A percentile compares a stretch with the other conserved stretches of the same genome.
Conservation (phyloP, 352 stramenopile genomes). For the Globisporangium camurandrum region DNA sequence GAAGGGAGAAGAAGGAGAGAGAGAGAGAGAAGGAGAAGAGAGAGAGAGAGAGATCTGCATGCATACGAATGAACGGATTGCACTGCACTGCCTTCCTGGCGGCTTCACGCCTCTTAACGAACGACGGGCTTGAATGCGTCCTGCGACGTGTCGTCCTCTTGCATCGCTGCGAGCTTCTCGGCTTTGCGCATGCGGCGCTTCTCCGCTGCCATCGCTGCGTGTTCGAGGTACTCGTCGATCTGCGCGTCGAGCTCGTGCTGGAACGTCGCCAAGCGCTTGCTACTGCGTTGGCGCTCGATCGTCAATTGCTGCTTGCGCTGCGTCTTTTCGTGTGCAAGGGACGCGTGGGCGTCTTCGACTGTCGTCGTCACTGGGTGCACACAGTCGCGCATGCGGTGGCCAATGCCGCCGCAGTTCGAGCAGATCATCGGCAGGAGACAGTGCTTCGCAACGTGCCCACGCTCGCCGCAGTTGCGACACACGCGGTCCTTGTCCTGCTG, state of each 20-base stretch:
- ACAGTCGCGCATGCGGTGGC: slow-evolving; percentile 47
- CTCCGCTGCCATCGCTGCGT: slow-evolving; percentile 10
- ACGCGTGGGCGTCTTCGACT: neutral
- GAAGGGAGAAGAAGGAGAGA: too few species aligned
- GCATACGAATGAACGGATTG: neutral
- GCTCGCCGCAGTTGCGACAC: slow-evolving; percentile 74
- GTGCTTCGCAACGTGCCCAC: slow-evolving; percentile 53
- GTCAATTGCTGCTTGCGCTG: slow-evolving; percentile 11
- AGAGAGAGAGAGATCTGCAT: too few species aligned
- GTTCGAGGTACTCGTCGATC: slow-evolving; percentile 52
- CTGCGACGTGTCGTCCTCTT: neutral
- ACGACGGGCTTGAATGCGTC: slow-evolving; percentile 12
- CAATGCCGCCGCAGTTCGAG: slow-evolving; percentile 68
- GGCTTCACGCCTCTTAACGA: too few species aligned
- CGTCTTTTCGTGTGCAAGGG: slow-evolving; percentile 7
- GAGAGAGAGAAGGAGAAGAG: too few species aligned
- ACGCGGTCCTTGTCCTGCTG: slow-evolving; percentile 51
- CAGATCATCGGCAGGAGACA: slow-evolving; percentile 73
- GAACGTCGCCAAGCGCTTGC: slow-evolving; percentile 41
- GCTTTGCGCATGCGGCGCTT: slow-evolving; percentile 14
- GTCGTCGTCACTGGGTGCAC: slow-evolving; percentile 23
- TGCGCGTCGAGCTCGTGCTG: slow-evolving; percentile 51
- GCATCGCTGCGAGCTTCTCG: slow-evolving; percentile 5
- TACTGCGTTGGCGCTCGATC: slow-evolving; percentile 25
- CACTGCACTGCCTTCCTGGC: too few species aligned